Percentiles rank a stretch among this genome's conserved stretches.
These are phyloP conservation scores for Chrysoporthe austroafricana DNA, from an alignment of 2,329 filamentous ascomycete species.

Conservation along the genomic window DNA sequence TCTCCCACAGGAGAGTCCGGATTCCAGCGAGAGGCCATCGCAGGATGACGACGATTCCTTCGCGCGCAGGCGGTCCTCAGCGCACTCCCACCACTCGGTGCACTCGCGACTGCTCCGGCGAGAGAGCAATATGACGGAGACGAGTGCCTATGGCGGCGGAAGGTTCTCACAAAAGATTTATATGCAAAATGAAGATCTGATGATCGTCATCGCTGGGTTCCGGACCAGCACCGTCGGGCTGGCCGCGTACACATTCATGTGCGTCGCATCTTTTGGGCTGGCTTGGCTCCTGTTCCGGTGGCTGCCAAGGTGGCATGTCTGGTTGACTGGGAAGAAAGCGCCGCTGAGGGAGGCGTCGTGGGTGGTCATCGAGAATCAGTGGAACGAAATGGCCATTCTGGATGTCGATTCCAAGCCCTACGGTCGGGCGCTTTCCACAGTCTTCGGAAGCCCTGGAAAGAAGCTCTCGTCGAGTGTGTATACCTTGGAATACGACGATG, in stretches of 20 bases:
- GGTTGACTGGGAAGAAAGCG: conserved; percentile 69
- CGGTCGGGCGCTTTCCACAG: conserved; percentile 60
- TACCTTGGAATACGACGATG: conserved; percentile 68
- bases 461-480: conserved; percentile 46
- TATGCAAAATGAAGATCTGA: conserved; percentile 90
- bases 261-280: conserved; percentile 72
- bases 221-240: conserved; percentile 74
- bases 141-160: conserved; percentile 64
- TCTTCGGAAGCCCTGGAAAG: conserved; percentile 72
- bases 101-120: conserved; percentile 71
- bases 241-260: conserved; percentile 70
- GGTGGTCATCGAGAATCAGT: conserved; percentile 96
- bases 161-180: conserved; percentile 88
- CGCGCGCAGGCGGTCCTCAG: conserved; percentile 66
- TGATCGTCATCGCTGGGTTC: conserved; percentile 91
- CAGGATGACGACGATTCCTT: conserved; percentile 48
- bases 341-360: conserved; percentile 79
- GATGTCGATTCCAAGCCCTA: conserved; percentile 60
- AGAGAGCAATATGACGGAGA: conserved; percentile 71
- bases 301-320: conserved; percentile 86
- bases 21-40: conserved; percentile 41
- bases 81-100: conserved; percentile 58
- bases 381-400: conserved; percentile 87
- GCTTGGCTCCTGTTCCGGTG: conserved; percentile 86
- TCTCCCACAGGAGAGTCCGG: conserved; percentile 43